These are phyloP conservation scores for Leccinum angustisporum DNA, from an alignment of 1,284 basidiomycete genomes.

Conservation along the genomic window DNA sequence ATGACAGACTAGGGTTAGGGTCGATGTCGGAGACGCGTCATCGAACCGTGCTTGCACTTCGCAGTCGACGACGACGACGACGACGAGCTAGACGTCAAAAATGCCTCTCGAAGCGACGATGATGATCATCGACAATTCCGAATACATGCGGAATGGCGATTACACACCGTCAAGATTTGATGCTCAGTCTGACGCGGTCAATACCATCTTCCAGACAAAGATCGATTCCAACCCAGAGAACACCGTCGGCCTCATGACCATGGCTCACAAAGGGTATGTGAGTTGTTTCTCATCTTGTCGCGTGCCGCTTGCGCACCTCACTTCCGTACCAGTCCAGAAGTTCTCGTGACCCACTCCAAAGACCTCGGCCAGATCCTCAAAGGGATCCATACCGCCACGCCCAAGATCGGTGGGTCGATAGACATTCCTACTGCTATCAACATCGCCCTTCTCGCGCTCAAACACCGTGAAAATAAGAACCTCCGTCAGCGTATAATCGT, in stretches of 20 bases:
- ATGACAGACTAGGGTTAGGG: constrained; percentile 16
- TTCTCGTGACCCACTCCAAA: constrained; percentile 93
- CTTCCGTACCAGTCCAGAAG: constrained; percentile 69
- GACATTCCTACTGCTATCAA: constrained; percentile 90
- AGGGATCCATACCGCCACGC: constrained; percentile 70
- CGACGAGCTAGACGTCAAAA: constrained; percentile 33
- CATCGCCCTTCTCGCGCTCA: constrained; percentile 93
- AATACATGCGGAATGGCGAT: constrained; percentile 97
- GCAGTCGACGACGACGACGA: constrained; percentile 24
- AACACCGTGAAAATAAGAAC: constrained; percentile 98
- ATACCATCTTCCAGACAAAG: constrained; percentile 90
- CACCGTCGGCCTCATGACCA: constrained; percentile 96
- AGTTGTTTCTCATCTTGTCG: not conserved
- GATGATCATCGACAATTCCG: constrained; percentile 91
- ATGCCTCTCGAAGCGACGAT: constrained; percentile 96
- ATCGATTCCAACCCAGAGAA: constrained; percentile 96
- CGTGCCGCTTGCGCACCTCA: not conserved
- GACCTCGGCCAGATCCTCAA: constrained; percentile 91
- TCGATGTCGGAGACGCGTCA: constrained; percentile 20
- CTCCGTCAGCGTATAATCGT: constrained; percentile 93
- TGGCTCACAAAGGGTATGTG: constrained; percentile 89
- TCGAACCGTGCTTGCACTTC: constrained; percentile 7
- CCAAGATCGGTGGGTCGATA: constrained; percentile 75
- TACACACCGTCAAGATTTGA: constrained; percentile 86
- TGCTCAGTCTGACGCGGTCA: constrained; percentile 92